Conservation (phyloP, 2,329 filamentous ascomycete species). For the Keithomyces neogunnii region DNA sequence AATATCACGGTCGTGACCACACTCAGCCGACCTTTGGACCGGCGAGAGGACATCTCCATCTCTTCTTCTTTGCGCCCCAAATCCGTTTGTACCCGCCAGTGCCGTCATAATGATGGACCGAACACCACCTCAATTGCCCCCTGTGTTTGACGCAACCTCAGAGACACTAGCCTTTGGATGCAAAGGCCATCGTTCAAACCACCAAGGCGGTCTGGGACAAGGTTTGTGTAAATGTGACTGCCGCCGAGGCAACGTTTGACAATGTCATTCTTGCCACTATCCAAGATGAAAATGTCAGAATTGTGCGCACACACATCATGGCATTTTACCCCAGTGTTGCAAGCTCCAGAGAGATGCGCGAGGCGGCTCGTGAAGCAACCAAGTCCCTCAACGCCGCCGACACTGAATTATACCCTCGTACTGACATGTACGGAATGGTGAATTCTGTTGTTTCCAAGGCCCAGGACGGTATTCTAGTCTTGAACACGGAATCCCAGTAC, state of each 20-base stretch:
- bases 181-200: not conserved
- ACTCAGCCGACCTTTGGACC: too few relatives aligned
- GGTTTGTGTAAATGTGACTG: not conserved
- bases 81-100: too few relatives aligned
- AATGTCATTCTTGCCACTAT: not conserved
- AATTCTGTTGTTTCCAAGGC: slow-evolving; percentile 41
- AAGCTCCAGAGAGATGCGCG: not conserved
- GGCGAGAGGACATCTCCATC: too few relatives aligned
- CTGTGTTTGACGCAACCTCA: not conserved
- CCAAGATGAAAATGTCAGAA: not conserved
- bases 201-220: not conserved
- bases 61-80: too few relatives aligned
- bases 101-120: too few relatives aligned
- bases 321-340: not conserved
- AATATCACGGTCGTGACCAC: not conserved
- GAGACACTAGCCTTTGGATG: not conserved
- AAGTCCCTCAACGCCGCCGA: not conserved
- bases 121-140: not conserved
- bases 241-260: not conserved
- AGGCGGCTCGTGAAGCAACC: not conserved
- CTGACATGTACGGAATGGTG: slow-evolving; percentile 59
- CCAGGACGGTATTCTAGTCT: slow-evolving; percentile 13
- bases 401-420: slow-evolving; percentile 65
- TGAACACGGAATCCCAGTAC: slow-evolving; percentile 57
- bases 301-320: not conserved